Conservation (phyloP, 495 filamentous ascomycete genomes). For the Evernia prunastri region DNA sequence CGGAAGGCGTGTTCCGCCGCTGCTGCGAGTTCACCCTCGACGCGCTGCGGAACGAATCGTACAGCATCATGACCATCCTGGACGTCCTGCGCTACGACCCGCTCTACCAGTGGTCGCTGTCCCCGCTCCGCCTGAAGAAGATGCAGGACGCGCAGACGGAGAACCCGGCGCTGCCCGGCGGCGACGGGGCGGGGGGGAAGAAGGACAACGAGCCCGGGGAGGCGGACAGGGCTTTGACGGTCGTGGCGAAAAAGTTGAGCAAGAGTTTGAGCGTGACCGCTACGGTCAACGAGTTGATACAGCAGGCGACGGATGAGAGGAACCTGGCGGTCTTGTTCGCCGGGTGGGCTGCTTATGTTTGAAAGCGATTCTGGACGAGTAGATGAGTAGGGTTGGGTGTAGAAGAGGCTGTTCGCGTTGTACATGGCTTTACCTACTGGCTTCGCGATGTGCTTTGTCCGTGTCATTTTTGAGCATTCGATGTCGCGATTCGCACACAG, state of each 20-base stretch:
- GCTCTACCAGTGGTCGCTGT: constrained; percentile 89
- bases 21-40: constrained; percentile 98
- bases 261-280: constrained; percentile 90
- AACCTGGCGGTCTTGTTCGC: constrained; percentile 89
- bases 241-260: constrained; percentile 89
- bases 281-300: constrained; percentile 94
- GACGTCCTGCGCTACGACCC: constrained; percentile 96
- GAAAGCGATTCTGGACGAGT: not conserved
- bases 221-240: constrained; percentile 82
- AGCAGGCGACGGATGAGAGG: constrained; percentile 86
- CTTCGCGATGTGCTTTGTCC: not conserved
- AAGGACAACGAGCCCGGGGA: constrained; percentile 73
- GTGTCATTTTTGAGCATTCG: not conserved
- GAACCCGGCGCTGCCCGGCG: constrained; percentile 32
- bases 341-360: constrained; percentile 67
- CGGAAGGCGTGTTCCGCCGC: constrained; percentile 89
- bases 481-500: not conserved
- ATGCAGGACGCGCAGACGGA: constrained; percentile 61
- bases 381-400: not conserved
- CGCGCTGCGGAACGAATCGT: constrained; percentile 82
- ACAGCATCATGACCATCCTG: constrained; percentile 94
- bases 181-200: constrained; percentile 36
- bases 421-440: not conserved
- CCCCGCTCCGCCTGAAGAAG: constrained; percentile 73
- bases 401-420: not conserved